These are phyloP conservation scores for Linderniella brevidens DNA, from an alignment of 257 asterid genomes.

Conservation along the genomic window DNA sequence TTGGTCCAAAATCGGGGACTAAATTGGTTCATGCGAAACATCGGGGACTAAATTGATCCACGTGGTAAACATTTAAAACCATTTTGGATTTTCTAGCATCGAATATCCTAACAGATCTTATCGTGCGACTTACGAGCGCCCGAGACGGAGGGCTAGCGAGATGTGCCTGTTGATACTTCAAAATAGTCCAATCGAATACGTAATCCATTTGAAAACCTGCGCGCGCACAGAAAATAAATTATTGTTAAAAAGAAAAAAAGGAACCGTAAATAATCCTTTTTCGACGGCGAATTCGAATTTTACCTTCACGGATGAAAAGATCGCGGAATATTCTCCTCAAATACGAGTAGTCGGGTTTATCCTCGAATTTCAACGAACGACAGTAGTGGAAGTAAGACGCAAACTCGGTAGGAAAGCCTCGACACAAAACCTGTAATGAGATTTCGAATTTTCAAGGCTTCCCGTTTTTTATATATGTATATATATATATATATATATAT, in stretches of 20 bases:
- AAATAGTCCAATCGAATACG: conserved; percentile 78
- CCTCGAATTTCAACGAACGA: conserved; percentile 73
- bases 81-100: neutral
- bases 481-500: neutral
- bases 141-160: conserved; percentile 61
- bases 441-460: conserved; percentile 10
- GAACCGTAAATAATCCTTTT: neutral
- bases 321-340: conserved; percentile 71
- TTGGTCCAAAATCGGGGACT: too few relatives aligned
- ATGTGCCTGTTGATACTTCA: conserved; percentile 75
- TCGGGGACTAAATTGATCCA: too few relatives aligned
- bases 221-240: conserved; percentile 1
- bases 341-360: conserved; percentile 70
- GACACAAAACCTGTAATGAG: conserved; percentile 41
- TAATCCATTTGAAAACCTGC: conserved; percentile 78
- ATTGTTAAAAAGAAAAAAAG: conserved; percentile 3
- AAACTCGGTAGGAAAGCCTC: conserved; percentile 70
- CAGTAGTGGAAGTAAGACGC: conserved; percentile 87
- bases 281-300: conserved; percentile 2
- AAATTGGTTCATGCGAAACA: too few relatives aligned
- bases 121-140: conserved; percentile 35
- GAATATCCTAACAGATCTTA: neutral
- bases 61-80: conserved; percentile 28
- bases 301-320: conserved; percentile 82
- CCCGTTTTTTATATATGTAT: neutral